phyloP scores from a whole-genome alignment of 2,329 filamentous ascomycete genomes.

The Cladosporium cucumerinum region DNA sequence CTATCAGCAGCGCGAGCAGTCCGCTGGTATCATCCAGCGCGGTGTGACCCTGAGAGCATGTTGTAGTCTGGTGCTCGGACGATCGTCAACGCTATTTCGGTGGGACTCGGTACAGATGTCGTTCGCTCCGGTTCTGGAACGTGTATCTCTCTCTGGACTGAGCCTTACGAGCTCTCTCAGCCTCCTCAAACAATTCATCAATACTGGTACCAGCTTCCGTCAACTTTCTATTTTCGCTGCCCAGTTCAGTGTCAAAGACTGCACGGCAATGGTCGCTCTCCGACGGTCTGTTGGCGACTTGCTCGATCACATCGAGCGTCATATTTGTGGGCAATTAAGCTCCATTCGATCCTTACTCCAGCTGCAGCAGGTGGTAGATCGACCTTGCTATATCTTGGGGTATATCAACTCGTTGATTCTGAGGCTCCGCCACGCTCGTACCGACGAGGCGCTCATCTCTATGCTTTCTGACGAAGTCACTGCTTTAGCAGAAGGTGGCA shows the following conservation, averaged over 20 bases:
- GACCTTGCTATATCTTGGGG: constrained; percentile 36
- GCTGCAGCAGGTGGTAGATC: constrained; percentile 39
- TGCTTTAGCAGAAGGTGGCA: constrained; percentile 18
- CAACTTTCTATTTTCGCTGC: constrained; percentile 19
- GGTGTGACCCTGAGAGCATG: constrained; percentile 50
- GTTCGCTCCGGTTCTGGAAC: constrained; percentile 50
- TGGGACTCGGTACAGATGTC: constrained; percentile 53
- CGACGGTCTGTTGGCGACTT: constrained; percentile 40
- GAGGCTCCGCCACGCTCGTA: constrained; percentile 7
- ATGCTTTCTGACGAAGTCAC: constrained; percentile 23
- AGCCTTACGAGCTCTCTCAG: constrained; percentile 51
- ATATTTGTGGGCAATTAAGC: constrained; percentile 33
- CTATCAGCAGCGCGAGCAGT: constrained; percentile 47
- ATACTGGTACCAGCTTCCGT: constrained; percentile 34
- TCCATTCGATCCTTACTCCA: constrained; percentile 38
- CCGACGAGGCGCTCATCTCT: constrained; percentile 28
- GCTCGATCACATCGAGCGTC: constrained; percentile 41
- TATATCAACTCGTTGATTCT: constrained; percentile 19
- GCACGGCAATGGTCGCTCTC: constrained; percentile 42
- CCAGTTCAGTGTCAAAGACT: constrained; percentile 16
- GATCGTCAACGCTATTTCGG: constrained; percentile 67
- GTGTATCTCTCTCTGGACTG: constrained; percentile 50
- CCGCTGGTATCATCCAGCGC: constrained; percentile 39
- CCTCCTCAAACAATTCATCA: constrained; percentile 47
- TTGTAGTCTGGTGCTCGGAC: constrained; percentile 64